These are phyloP conservation scores for Fraxinus anomala DNA, from an alignment of 257 asterid species.

Conservation along the genomic window DNA sequence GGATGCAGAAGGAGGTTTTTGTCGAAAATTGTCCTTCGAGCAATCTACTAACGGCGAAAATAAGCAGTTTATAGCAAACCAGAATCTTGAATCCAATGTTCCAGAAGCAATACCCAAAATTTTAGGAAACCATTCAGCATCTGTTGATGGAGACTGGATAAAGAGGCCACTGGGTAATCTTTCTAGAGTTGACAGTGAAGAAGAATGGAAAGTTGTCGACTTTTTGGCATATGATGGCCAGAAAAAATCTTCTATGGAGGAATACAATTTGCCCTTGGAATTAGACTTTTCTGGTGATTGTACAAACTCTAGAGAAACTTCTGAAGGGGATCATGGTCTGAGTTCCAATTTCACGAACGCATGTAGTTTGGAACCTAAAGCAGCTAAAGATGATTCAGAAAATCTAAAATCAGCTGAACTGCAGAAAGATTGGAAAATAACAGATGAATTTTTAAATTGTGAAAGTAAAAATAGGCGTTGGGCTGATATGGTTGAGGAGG, in stretches of 20 bases:
- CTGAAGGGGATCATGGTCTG: constrained; percentile 11
- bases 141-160: constrained; percentile 14
- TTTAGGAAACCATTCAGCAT: neutral
- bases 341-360: neutral
- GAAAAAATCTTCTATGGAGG: constrained; percentile 8
- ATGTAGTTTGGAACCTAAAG: neutral
- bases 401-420: constrained; percentile 5
- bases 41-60: constrained; percentile 23
- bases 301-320: constrained; percentile 9
- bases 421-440: constrained; percentile 7
- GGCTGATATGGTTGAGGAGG: constrained; percentile 62
- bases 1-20: constrained; percentile 22
- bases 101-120: constrained; percentile 17
- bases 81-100: constrained; percentile 17
- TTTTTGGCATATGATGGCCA: constrained; percentile 8
- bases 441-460: neutral
- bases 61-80: constrained; percentile 12
- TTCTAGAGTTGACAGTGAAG: constrained; percentile 9
- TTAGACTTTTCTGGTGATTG: neutral
- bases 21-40: constrained; percentile 39
- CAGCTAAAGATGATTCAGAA: constrained; percentile 14
- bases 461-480: constrained; percentile 34
- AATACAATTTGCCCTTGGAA: constrained; percentile 16
- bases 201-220: constrained; percentile 18
- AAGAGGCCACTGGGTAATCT: neutral